Conservation (phyloP, 768 basidiomycete species). For the Fistulinella prunicolor region DNA sequence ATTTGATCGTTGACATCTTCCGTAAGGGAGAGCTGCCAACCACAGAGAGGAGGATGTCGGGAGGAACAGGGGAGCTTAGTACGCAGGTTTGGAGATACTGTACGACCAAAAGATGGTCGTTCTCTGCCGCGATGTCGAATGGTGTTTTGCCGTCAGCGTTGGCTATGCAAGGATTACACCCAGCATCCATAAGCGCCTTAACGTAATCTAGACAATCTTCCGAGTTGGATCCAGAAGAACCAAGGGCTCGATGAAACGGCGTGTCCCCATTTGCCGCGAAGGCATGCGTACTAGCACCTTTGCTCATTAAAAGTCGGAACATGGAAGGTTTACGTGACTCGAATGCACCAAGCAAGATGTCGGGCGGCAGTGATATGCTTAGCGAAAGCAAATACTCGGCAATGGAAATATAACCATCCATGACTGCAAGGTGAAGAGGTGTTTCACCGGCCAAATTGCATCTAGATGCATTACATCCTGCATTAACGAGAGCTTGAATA, state of each 20-base stretch:
- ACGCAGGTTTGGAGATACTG: not conserved
- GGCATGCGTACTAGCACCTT: not conserved
- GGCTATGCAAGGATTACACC: not conserved
- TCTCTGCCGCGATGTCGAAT: not conserved
- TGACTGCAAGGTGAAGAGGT: not conserved
- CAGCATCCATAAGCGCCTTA: not conserved
- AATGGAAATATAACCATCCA: not conserved
- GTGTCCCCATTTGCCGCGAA: not conserved
- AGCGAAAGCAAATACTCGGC: not conserved
- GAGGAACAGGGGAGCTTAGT: not conserved
- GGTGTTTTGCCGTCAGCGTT: not conserved
- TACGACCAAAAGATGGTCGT: not conserved
- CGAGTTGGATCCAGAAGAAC: no score
- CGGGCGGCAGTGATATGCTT: not conserved
- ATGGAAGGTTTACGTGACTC: not conserved
- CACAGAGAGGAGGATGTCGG: not conserved
- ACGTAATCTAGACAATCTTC: not conserved
- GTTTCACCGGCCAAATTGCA: not conserved
- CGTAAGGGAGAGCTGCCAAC: not conserved
- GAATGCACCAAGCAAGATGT: not conserved
- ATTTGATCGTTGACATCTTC: not conserved
- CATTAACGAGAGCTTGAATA: conserved; percentile 1
- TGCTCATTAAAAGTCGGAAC: not conserved
- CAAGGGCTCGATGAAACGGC: not conserved
- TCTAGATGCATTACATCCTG: conserved; percentile 6